phyloP scores from a whole-genome alignment of 2,329 filamentous ascomycete species.

The Fusarium stilboides region DNA sequence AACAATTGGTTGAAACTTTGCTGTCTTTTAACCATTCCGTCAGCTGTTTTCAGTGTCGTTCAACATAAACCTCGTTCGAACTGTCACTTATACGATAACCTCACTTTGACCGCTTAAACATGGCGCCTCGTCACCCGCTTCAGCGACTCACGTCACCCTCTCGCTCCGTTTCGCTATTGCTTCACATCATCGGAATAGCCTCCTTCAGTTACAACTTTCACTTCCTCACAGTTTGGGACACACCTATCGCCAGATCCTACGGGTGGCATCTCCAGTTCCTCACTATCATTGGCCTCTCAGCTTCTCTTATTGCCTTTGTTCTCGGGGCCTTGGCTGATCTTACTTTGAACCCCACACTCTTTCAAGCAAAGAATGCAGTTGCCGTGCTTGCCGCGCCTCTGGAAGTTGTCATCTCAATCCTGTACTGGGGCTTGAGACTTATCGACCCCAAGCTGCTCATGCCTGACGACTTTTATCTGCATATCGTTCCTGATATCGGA shows the following conservation, averaged over 20 bases:
- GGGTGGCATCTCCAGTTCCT: slow-evolving; percentile 81
- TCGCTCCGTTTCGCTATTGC: slow-evolving; percentile 71
- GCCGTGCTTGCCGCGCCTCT: slow-evolving; percentile 77
- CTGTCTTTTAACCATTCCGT: background rate
- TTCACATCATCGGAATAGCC: slow-evolving; percentile 70
- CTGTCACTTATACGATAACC: slow-evolving; percentile 2
- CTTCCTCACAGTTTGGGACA: slow-evolving; percentile 66
- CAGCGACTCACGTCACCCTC: slow-evolving; percentile 78
- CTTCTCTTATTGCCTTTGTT: slow-evolving; percentile 73
- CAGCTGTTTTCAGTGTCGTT: background rate
- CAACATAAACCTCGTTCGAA: background rate
- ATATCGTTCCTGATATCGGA: slow-evolving; percentile 71
- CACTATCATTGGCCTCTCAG: slow-evolving; percentile 78
- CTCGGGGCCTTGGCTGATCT: slow-evolving; percentile 76
- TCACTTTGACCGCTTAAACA: slow-evolving; percentile 42
- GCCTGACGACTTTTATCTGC: slow-evolving; percentile 69
- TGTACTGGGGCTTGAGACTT: slow-evolving; percentile 80
- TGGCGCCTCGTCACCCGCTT: slow-evolving; percentile 69
- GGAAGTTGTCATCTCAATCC: slow-evolving; percentile 77
- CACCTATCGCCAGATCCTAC: slow-evolving; percentile 70
- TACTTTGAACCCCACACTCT: slow-evolving; percentile 70
- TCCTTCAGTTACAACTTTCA: slow-evolving; percentile 70
- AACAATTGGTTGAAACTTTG: background rate
- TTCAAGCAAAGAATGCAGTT: slow-evolving; percentile 77
- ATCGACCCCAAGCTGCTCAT: slow-evolving; percentile 68